Evolutionary conservation across 441 rosid genomes (phyloP).

Genomic region (Erodium trifolium): DNA sequence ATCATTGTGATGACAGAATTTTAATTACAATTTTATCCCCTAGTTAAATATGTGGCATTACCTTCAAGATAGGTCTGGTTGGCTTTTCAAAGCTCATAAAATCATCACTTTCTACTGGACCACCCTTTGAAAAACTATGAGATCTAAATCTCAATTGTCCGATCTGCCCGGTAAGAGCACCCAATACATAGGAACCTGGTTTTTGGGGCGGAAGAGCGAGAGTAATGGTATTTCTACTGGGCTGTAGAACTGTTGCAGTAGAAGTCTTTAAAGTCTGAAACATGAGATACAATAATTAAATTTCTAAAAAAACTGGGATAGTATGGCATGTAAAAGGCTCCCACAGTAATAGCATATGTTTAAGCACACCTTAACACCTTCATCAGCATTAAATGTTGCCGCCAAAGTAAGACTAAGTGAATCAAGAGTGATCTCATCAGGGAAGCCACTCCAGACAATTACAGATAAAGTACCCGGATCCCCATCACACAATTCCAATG

Average conservation of each 20-base stretch:
- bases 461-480: constrained; percentile 88
- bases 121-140: constrained; percentile 93
- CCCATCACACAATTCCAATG: constrained; percentile 86
- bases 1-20: not conserved
- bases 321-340: constrained; percentile 1
- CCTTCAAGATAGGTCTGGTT: constrained; percentile 88
- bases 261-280: constrained; percentile 76
- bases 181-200: constrained; percentile 94
- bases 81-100: constrained; percentile 97
- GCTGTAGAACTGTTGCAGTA: constrained; percentile 55
- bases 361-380: constrained; percentile 73
- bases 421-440: constrained; percentile 93
- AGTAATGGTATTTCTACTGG: constrained; percentile 63
- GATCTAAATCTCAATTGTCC: constrained; percentile 92
- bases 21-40: constrained; percentile 2
- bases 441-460: constrained; percentile 96
- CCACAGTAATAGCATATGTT: not conserved
- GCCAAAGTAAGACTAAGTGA: constrained; percentile 82
- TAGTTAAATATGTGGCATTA: constrained; percentile 24
- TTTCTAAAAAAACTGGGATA: constrained; percentile 14
- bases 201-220: constrained; percentile 81
- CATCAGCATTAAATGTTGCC: constrained; percentile 82
- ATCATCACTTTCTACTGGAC: constrained; percentile 94
- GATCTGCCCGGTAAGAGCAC: constrained; percentile 90
- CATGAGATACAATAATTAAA: constrained; percentile 22